These are phyloP conservation scores for Pyrenophora tritici-repentis DNA, from an alignment of 2,329 filamentous ascomycete genomes.

Conservation along the genomic window DNA sequence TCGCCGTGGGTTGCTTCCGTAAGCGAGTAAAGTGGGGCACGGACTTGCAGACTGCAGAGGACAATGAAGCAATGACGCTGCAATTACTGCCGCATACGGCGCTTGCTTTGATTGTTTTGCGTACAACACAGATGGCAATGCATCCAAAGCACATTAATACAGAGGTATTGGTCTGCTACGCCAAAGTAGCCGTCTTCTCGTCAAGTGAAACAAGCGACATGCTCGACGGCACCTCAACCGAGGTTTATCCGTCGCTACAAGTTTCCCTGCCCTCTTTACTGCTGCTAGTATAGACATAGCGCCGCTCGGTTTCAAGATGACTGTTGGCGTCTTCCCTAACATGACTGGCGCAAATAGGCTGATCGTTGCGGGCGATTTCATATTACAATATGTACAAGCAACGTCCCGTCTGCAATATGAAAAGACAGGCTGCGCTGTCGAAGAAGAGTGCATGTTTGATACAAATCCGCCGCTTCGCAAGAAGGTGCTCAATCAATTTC, in stretches of 20 bases:
- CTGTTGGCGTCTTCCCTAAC: neutral
- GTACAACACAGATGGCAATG: neutral
- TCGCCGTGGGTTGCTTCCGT: slow-evolving; percentile 20
- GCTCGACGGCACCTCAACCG: slow-evolving; percentile 21
- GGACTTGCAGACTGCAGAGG: slow-evolving; percentile 12
- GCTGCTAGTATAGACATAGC: neutral
- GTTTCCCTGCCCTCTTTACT: neutral
- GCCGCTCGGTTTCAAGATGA: too few relatives aligned
- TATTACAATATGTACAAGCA: slow-evolving; percentile 33
- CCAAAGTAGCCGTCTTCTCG: too few relatives aligned
- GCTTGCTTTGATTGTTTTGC: slow-evolving; percentile 10
- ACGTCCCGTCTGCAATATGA: slow-evolving; percentile 13
- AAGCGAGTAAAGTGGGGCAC: slow-evolving; percentile 18
- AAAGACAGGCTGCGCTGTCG: slow-evolving; percentile 17
- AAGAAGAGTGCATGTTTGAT: slow-evolving; percentile 5
- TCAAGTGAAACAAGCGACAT: too few relatives aligned
- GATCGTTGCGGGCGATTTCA: slow-evolving; percentile 16
- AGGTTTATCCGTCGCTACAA: slow-evolving; percentile 10
- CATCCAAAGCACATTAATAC: neutral
- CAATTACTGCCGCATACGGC: slow-evolving; percentile 10
- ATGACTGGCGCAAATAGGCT: slow-evolving; percentile 11
- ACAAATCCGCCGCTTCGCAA: neutral
- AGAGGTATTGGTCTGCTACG: neutral
- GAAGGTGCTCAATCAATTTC: slow-evolving; percentile 3
- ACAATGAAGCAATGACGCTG: slow-evolving; percentile 22